A percentile compares a stretch with the other conserved stretches of the same genome.
Conservation (phyloP, 2,329 filamentous ascomycete species). For the Hymenoscyphus infarciens region DNA sequence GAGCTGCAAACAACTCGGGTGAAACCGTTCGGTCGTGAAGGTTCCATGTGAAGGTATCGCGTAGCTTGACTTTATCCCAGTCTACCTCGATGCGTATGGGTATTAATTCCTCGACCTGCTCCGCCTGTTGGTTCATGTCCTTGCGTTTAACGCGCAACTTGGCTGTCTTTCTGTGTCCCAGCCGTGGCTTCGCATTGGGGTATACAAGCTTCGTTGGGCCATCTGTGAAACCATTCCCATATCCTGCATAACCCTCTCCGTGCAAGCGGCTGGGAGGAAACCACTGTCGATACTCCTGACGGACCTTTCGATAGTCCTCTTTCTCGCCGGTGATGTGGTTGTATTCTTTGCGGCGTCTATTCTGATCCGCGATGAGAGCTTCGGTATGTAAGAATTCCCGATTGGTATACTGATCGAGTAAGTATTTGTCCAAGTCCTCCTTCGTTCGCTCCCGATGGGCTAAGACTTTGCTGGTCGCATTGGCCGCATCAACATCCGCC, state of each 20-base stretch:
- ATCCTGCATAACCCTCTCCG: conserved; percentile 79
- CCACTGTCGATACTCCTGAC: conserved; percentile 51
- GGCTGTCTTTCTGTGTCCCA: conserved; percentile 71
- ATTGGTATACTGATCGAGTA: conserved; percentile 61
- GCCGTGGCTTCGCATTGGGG: conserved; percentile 69
- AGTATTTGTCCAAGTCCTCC: conserved; percentile 41
- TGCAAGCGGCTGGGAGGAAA: conserved; percentile 57
- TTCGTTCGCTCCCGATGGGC: conserved; percentile 32
- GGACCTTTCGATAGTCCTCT: conserved; percentile 64
- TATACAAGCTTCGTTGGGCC: conserved; percentile 71
- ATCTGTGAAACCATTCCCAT: conserved; percentile 83
- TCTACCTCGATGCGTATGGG: conserved; percentile 91
- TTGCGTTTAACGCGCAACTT: conserved; percentile 72
- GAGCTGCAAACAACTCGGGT: conserved; percentile 79
- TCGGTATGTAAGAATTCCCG: conserved; percentile 59
- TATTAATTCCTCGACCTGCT: conserved; percentile 86
- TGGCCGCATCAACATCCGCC: conserved; percentile 16
- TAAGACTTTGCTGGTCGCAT: conserved; percentile 23
- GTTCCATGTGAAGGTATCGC: conserved; percentile 99
- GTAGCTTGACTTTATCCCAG: conserved; percentile 89
- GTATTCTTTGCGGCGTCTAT: conserved; percentile 53
- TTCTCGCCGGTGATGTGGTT: conserved; percentile 64
- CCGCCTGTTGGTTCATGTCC: conserved; percentile 79
- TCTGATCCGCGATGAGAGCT: conserved; percentile 46
- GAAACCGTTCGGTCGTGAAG: conserved; percentile 82